These are phyloP conservation scores for Euryodendron excelsum DNA, from an alignment of 148 eudicot species.

Conservation along the genomic window DNA sequence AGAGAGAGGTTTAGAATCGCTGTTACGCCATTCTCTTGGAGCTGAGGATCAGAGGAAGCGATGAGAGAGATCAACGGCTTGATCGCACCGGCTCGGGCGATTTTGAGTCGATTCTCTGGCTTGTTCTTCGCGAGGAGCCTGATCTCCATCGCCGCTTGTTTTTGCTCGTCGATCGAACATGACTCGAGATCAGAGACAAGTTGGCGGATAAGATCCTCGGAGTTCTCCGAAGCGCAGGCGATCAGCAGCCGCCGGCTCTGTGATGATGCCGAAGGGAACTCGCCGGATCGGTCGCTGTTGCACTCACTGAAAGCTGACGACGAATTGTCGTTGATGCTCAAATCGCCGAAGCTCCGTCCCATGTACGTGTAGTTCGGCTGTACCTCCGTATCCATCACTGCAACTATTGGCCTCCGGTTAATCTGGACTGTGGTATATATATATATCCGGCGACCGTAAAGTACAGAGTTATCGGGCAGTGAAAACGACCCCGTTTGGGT, in stretches of 20 bases:
- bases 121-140: conserved; percentile 75
- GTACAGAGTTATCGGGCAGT: neutral
- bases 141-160: conserved; percentile 74
- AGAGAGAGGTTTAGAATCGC: conserved; percentile 75
- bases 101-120: conserved; percentile 69
- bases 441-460: neutral
- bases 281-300: conserved; percentile 83
- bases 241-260: conserved; percentile 58
- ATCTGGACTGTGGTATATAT: neutral
- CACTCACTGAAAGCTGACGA: conserved; percentile 91
- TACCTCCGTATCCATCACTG: conserved; percentile 48
- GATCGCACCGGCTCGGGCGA: conserved; percentile 75
- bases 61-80: conserved; percentile 60
- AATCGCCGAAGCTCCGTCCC: conserved; percentile 49
- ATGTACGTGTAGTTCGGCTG: conserved; percentile 46
- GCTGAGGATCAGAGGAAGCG: conserved; percentile 49
- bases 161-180: conserved; percentile 47
- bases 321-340: conserved; percentile 38
- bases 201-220: conserved; percentile 58
- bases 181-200: conserved; percentile 59
- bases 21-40: conserved; percentile 83
- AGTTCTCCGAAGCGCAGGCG: conserved; percentile 58
- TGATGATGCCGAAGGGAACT: conserved; percentile 51
- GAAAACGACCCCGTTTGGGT: conserved; percentile 26
- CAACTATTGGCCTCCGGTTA: neutral